phyloP scores from a whole-genome alignment of 106 monocot species.

The Dendrobium chrysotoxum region DNA sequence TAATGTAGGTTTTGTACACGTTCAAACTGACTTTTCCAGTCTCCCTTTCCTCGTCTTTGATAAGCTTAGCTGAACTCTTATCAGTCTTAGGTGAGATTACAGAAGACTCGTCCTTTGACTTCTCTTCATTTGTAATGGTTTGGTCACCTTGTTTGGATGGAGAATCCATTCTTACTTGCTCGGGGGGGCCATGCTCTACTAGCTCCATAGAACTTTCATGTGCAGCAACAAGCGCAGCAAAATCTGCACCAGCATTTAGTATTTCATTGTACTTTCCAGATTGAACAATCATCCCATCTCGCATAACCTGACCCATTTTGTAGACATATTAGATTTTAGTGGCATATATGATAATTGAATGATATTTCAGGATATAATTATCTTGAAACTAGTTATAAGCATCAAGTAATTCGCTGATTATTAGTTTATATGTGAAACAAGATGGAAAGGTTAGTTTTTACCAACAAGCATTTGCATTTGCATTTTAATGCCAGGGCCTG shows the following conservation, averaged over 20 bases:
- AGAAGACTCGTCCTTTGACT: slow-evolving; percentile 16
- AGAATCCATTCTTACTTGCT: slow-evolving; percentile 6
- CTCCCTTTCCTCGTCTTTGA: slow-evolving; percentile 61
- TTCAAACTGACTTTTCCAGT: slow-evolving; percentile 45
- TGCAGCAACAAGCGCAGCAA: slow-evolving; percentile 75
- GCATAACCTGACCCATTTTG: slow-evolving; percentile 53
- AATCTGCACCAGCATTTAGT: slow-evolving; percentile 48
- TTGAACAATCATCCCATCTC: slow-evolving; percentile 72
- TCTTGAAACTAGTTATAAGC: too few relatives aligned
- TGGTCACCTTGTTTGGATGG: slow-evolving; percentile 18
- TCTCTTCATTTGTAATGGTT: slow-evolving; percentile 10
- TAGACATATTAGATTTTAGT: neutral
- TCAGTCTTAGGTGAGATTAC: slow-evolving; percentile 17
- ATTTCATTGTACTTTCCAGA: slow-evolving; percentile 79
- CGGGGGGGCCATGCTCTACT: slow-evolving; percentile 39
- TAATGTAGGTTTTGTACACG: slow-evolving; percentile 52
- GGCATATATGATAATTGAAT: too few relatives aligned
- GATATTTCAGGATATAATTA: too few relatives aligned
- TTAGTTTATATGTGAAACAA: too few relatives aligned
- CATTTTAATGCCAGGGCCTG: neutral
- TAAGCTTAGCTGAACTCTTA: slow-evolving; percentile 45
- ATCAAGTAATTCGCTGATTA: too few relatives aligned
- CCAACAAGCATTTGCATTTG: neutral
- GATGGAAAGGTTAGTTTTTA: neutral
- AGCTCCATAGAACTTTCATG: slow-evolving; percentile 94